A percentile compares a stretch with the other conserved stretches of the same genome.
phyloP scores from a whole-genome alignment of 805 yeast genomes.

The Wickerhamomyces strasburgensis region DNA sequence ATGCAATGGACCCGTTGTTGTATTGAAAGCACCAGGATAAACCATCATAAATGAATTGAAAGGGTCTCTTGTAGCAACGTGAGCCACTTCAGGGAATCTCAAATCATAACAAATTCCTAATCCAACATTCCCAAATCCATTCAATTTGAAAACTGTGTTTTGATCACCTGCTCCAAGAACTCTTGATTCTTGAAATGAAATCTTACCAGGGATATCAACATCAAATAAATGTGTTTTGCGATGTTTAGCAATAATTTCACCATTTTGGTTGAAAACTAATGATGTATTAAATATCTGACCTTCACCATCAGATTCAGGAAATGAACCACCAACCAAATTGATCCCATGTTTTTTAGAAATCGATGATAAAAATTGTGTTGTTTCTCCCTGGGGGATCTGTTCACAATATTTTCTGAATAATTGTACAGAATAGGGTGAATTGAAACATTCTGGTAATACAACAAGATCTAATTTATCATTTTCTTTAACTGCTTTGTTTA shows the following conservation, averaged over 20 bases:
- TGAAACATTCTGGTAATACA: constrained; percentile 92
- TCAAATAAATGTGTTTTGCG: constrained; percentile 19
- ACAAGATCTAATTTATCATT: constrained; percentile 68
- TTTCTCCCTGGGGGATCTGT: constrained; percentile 64
- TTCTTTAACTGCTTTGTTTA: constrained; percentile 50
- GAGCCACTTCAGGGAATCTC: constrained; percentile 75
- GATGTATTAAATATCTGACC: constrained; percentile 66
- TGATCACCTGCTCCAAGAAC: constrained; percentile 13
- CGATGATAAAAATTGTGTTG: constrained; percentile 52
- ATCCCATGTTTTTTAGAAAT: constrained; percentile 64
- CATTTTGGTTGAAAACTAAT: constrained; percentile 63
- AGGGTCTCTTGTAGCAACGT: constrained; percentile 39
- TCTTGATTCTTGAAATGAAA: constrained; percentile 71
- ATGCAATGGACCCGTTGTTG: constrained; percentile 79
- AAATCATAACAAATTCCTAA: constrained; percentile 83
- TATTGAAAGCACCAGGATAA: constrained; percentile 82
- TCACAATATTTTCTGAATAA: constrained; percentile 87
- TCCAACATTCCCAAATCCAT: constrained; percentile 75
- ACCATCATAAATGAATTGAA: constrained; percentile 66
- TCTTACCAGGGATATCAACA: constrained; percentile 76
- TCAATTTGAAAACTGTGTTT: constrained; percentile 28
- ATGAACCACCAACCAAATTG: constrained; percentile 83
- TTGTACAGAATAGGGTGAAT: constrained; percentile 85
- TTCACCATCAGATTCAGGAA: constrained; percentile 64
- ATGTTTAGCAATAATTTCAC: constrained; percentile 55